Base-by-base conservation (phyloP, 768 basidiomycete genomes). In the Russula sp. region DNA sequence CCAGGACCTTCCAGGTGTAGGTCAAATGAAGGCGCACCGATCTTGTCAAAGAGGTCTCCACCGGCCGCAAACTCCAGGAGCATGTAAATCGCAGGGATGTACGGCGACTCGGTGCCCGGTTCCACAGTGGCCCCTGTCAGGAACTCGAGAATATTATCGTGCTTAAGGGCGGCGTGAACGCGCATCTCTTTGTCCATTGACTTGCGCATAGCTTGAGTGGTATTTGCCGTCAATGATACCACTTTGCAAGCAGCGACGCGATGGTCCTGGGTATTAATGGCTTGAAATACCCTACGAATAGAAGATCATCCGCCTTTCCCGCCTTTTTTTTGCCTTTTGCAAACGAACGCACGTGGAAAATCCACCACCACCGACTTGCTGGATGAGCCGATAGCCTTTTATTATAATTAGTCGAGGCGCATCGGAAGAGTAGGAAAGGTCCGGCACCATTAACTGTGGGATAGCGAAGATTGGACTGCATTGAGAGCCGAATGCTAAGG, bases 21-120 rank as follows among this genome's bases (percentile, higher is more conserved):
- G 61, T 26, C 18, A n/a, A 32, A 56, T 55, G 42, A 26, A 68
- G 56, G 74, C 89, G 49, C 71, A 96, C 96, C 91, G 57, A 99
- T 99, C 79, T 98, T 99, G 75, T 99, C 97, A 74, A 99, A 99
- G 36, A 99, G 76, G 75, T 98, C 97, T 0, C 97, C 97, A 24
- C 94, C 95, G 1, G 86, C 86, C 0, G 96, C 97, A 38, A 96
- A 78, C 73, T 98, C 97, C 71, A 99, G 76, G 22, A 98, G 77
- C 82, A 99, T 92, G 72, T 98, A 99, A 24, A 94, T 81, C 0
- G 90, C 96, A 0, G 93, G 89, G 0, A 87, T 75, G 71, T 87
- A 94, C 3, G 69, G 70, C 28, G 69, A 67, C 48, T 74, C 71
- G 48, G 84, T 81, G 65, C 85, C 83, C 20, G 76, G 72, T 67